phyloP scores from a whole-genome alignment of 805 yeast genomes.

The Yarrowia sp. region DNA sequence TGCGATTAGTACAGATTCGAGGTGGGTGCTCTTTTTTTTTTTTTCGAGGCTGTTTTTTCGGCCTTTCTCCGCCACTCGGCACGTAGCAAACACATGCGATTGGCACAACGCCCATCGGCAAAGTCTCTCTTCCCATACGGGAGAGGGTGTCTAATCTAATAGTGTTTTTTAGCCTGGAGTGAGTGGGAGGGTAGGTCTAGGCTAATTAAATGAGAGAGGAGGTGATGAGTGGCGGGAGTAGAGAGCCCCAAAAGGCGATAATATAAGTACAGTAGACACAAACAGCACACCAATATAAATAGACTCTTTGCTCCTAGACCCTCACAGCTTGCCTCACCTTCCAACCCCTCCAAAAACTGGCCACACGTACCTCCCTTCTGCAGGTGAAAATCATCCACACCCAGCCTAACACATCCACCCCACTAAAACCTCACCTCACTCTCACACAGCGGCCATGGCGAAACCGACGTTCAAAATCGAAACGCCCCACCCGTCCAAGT shows the following conservation, averaged over 20 bases:
- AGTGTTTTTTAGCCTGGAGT: background rate
- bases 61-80: background rate
- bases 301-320: no score
- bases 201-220: background rate
- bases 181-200: background rate
- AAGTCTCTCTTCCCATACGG: background rate
- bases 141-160: no score
- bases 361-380: background rate
- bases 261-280: no score
- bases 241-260: background rate
- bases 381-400: constrained; percentile 13
- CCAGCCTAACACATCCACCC: background rate
- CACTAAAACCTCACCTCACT: background rate
- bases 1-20: background rate
- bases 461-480: constrained; percentile 27
- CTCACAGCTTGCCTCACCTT: background rate
- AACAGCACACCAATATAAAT: no score
- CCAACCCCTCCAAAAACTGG: background rate
- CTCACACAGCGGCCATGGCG: constrained; percentile 10
- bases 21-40: background rate
- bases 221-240: background rate
- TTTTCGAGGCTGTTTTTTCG: background rate
- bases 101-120: background rate
- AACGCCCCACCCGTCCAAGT: constrained; percentile 26
- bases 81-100: background rate